These are phyloP conservation scores for Metschnikowia bowlesiae DNA, from an alignment of 805 yeast genomes.

Conservation along the genomic window DNA sequence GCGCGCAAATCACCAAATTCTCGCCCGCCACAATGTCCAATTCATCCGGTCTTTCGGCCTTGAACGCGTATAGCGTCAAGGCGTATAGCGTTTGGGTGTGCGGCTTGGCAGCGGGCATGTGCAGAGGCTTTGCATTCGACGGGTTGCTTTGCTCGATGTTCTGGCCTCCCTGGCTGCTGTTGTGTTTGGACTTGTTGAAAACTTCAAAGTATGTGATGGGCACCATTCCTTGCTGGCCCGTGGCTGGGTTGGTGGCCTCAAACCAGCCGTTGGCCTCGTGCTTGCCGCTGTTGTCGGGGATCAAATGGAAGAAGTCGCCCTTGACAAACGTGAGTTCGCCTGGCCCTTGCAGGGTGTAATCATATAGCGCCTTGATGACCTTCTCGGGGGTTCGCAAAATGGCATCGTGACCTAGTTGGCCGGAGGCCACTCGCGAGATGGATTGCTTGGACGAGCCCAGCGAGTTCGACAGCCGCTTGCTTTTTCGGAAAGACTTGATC, in stretches of 20 bases:
- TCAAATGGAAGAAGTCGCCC: constrained; percentile 88
- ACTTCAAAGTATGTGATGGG: constrained; percentile 82
- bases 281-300: constrained; percentile 21
- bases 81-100: constrained; percentile 64
- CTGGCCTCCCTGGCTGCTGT: constrained; percentile 19
- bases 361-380: constrained; percentile 77
- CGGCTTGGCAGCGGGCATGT: constrained; percentile 14
- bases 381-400: constrained; percentile 60
- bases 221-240: constrained; percentile 76
- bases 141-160: constrained; percentile 16
- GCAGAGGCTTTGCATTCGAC: constrained; percentile 18
- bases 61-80: constrained; percentile 77
- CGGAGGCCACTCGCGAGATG: constrained; percentile 27
- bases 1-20: constrained; percentile 89
- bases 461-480: constrained; percentile 34
- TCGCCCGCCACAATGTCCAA: constrained; percentile 82
- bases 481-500: constrained; percentile 41
- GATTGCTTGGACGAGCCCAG: constrained; percentile 28
- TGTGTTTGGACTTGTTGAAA: constrained; percentile 51
- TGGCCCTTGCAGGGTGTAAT: constrained; percentile 72
- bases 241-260: constrained; percentile 83
- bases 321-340: constrained; percentile 73
- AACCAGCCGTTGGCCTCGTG: constrained; percentile 59
- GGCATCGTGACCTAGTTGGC: constrained; percentile 12
- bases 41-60: constrained; percentile 82